Base-by-base conservation (phyloP, 352 stramenopile genomes). In the Achlya hypogyna region DNA sequence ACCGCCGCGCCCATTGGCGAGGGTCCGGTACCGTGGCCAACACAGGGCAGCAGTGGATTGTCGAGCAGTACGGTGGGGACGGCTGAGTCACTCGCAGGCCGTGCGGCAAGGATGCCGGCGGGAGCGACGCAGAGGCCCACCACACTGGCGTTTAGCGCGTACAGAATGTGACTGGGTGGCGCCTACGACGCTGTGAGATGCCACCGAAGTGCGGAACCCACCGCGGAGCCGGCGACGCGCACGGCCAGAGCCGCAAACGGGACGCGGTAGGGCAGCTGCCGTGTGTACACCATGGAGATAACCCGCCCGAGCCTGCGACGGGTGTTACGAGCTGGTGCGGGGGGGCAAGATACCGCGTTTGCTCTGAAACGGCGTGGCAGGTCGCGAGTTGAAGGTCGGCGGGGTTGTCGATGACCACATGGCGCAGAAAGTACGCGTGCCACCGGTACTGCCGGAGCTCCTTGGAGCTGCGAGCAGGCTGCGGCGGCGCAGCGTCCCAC, bases 381-480 rank as follows among this genome's bases (percentile, higher is more conserved):
- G 70, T 72, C 18, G 73, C 77, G 31, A 91, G 84, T 4, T 82
- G 69, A 32, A 73, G 72, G 49, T 79, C 79, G 4, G 85, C 29
- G 14, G 81, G 84, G 59, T 87, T 81, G 69, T 56, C 82, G 0
- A 81, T 79, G 0, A 84, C 62, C 25, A 87, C 80, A 53, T 90
- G 80, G 20, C 69, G 89, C 10, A 95, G 64, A 65, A 95, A 95
- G 72, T 95, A 95, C 42, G 82, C 81, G 69, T 91, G 82, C 34
- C 86, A 76, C 1, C 86, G 84, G 43, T 91, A 95, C 4, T 84
- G 54, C 5, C 86, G 84, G 72, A 93, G 78, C 25, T 95, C 86
- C 66, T 92, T 93, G 51, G 83, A 91, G 69, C 82, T 87, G 32
- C 84, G 76, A 32, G 84, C 71, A 14, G 82, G 75, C 63, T 91